Conservation (phyloP, 345 rosid genomes). For the Dovyalis caffra region DNA sequence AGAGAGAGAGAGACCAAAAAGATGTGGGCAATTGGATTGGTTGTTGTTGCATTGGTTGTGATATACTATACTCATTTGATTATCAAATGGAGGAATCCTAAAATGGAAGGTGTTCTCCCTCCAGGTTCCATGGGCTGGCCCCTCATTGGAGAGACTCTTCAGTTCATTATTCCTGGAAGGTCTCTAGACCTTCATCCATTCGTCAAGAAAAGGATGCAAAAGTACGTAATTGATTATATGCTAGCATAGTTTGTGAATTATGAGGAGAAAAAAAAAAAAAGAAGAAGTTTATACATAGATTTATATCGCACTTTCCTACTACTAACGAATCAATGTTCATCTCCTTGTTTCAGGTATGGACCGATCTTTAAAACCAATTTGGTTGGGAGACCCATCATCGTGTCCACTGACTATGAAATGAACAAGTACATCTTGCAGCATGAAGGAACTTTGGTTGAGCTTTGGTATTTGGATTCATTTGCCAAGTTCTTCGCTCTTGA, state of each 20-base stretch:
- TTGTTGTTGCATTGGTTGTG: neutral
- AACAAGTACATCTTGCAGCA: constrained; percentile 23
- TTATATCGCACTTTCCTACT: neutral
- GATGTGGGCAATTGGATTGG: neutral
- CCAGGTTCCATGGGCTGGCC: constrained; percentile 2
- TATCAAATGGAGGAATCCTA: neutral
- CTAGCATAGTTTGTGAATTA: neutral
- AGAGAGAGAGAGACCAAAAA: neutral
- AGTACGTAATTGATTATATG: neutral
- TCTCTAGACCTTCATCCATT: neutral
- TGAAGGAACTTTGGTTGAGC: constrained; percentile 19
- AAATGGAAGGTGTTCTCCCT: neutral
- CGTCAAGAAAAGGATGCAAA: neutral
- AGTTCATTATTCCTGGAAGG: neutral
- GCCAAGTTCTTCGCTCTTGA: constrained; percentile 22
- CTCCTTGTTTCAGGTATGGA: constrained; percentile 21
- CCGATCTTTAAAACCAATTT: constrained; percentile 6
- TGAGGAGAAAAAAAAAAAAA: neutral
- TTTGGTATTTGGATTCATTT: constrained; percentile 4
- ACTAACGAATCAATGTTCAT: neutral
- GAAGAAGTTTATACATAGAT: neutral
- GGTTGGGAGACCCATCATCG: constrained; percentile 10
- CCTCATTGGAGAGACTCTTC: neutral
- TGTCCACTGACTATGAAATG: constrained; percentile 24
- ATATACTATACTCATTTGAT: neutral